phyloP scores from a whole-genome alignment of 2,329 filamentous ascomycete genomes.

The Sporothrix globosa region DNA sequence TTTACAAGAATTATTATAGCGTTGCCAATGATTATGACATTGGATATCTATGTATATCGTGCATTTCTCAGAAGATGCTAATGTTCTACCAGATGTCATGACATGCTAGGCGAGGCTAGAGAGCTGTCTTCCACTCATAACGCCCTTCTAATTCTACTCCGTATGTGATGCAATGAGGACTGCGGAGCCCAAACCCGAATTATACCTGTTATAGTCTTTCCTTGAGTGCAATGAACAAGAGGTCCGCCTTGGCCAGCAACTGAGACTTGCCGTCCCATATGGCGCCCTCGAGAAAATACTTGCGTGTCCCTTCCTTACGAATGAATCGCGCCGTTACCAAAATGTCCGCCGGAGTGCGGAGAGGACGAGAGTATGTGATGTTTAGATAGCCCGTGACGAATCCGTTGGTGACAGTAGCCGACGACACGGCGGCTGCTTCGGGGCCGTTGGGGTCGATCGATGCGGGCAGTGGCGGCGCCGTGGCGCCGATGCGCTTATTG shows the following conservation, averaged over 20 bases:
- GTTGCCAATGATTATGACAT: conserved; percentile 29
- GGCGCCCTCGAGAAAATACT: conserved; percentile 54
- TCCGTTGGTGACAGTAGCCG: conserved; percentile 36
- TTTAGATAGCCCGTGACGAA: conserved; percentile 60
- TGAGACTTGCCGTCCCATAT: conserved; percentile 54
- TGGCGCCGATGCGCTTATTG: conserved; percentile 19
- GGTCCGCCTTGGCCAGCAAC: conserved; percentile 56
- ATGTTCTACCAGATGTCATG: not conserved
- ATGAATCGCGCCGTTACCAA: conserved; percentile 51
- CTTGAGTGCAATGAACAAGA: conserved; percentile 48
- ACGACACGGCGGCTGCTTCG: conserved; percentile 32
- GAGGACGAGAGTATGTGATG: conserved; percentile 56
- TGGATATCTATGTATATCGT: conserved; percentile 26
- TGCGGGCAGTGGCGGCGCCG: not conserved
- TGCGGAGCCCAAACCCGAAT: not conserved
- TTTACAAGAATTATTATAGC: conserved; percentile 30
- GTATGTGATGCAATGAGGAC: not conserved
- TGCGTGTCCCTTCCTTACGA: conserved; percentile 55
- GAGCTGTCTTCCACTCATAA: not conserved
- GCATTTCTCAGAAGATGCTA: not conserved
- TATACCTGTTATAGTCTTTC: conserved; percentile 34
- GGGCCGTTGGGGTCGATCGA: not conserved
- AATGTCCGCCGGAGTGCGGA: conserved; percentile 54
- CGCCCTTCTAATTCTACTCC: not conserved
- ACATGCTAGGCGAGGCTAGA: not conserved